phyloP scores from a whole-genome alignment of 768 basidiomycete species.

The Pisolithus microcarpus region DNA sequence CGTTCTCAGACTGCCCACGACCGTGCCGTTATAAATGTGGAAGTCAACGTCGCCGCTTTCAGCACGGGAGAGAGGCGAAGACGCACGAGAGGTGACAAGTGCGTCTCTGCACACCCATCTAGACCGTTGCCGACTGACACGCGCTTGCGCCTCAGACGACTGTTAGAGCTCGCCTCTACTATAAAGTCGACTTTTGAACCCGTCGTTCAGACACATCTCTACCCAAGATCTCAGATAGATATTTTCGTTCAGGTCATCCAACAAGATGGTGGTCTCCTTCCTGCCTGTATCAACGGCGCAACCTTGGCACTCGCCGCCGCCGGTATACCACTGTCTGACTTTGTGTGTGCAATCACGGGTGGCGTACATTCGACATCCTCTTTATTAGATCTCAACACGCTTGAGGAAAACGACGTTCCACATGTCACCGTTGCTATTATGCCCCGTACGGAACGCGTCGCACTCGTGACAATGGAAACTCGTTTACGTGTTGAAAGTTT shows the following conservation, averaged over 20 bases:
- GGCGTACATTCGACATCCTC: constrained; percentile 79
- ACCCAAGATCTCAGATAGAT: constrained; percentile 92
- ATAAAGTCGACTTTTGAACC: constrained; percentile 96
- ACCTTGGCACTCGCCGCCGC: constrained; percentile 87
- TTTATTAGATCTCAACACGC: constrained; percentile 77
- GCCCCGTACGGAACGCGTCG: constrained; percentile 80
- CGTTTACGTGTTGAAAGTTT: constrained; percentile 90
- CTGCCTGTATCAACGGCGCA: constrained; percentile 90
- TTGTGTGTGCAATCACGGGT: constrained; percentile 83
- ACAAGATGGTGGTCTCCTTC: constrained; percentile 87
- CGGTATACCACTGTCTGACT: constrained; percentile 86
- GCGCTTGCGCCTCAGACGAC: constrained; percentile 47
- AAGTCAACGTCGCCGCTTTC: constrained; percentile 81
- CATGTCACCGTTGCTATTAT: constrained; percentile 84
- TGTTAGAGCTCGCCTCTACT: constrained; percentile 77
- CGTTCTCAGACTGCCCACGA: constrained; percentile 79
- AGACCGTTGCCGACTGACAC: not conserved
- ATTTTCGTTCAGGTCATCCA: constrained; percentile 89
- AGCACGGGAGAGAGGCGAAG: constrained; percentile 75
- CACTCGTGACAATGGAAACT: constrained; percentile 89
- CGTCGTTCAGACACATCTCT: constrained; percentile 82
- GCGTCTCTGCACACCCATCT: constrained; percentile 27
- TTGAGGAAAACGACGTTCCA: constrained; percentile 90
- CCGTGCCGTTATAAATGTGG: constrained; percentile 83
- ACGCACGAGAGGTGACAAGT: constrained; percentile 83